Base-by-base conservation (phyloP, 441 rosid species). In the Euphorbia celastroides region DNA sequence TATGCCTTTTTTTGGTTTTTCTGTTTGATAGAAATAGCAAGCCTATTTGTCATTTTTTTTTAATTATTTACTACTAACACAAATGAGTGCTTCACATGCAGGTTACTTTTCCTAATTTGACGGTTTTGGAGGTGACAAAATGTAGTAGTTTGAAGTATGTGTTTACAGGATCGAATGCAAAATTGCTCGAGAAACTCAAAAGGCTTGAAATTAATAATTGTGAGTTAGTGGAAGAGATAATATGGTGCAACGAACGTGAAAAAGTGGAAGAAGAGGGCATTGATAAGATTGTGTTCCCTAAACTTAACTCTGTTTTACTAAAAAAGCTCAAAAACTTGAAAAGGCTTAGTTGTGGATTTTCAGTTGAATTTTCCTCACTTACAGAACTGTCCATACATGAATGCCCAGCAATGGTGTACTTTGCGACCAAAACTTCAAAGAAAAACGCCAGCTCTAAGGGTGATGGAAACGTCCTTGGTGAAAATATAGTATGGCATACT, bases 331-430 rank as follows among this genome's bases (percentile, higher is more conserved):
- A 31, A 32, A 56, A 52, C 4, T 42, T 72, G n/a, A 62, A 7
- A 4, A 32, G 32, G 32, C 62, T 72, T 41, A 56, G 16, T 52
- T 46, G 14, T n/a, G 68, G 60, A 13, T 27, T 8, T 67, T n/a
- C 3, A 46, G 10, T 56, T 32, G 60, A 57, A 26, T 73, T 65
- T 58, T 60, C 41, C 1, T 68, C 36, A 14, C 62, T 73, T 22
- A 63, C 32, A 27, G 11, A 22, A 16, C 2, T 73, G 22, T 0
- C 5, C 17, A 62, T 73, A 26, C 3, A 2, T 0, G 1, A 6
- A 0, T 73, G 72, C 12, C 23, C 32, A 2, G 52, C 52, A 48
- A 6, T 48, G 52, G 9, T 16, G 52, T 16, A 48, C 22, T 48
- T 48, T 48, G 52, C 7, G 52, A 16, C 52, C 22, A 4, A n/a